phyloP scores from a whole-genome alignment of 805 yeast genomes.

The Candida corydali region DNA sequence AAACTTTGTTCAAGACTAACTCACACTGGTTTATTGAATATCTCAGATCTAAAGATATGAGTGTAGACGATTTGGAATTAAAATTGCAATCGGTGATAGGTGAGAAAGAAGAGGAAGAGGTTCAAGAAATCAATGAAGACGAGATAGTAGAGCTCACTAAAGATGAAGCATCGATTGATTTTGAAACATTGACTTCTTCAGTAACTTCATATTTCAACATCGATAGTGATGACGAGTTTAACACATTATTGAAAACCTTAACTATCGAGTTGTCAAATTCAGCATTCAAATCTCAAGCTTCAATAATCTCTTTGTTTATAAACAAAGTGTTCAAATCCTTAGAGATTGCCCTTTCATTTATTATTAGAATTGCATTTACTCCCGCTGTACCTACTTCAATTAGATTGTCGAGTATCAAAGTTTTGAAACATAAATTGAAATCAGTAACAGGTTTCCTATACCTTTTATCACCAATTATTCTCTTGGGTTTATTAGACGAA shows the following conservation, averaged over 20 bases:
- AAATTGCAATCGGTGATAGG: slow-evolving; percentile 61
- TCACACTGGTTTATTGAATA: slow-evolving; percentile 16
- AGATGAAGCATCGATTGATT: slow-evolving; percentile 16
- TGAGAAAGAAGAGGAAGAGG: slow-evolving; percentile 22
- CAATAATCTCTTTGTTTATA: slow-evolving; percentile 13
- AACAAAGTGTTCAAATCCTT: slow-evolving; percentile 29
- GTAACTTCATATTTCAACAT: slow-evolving; percentile 18
- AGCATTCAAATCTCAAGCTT: slow-evolving; percentile 12
- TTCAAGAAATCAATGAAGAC: slow-evolving; percentile 30
- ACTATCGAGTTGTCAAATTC: slow-evolving; percentile 37
- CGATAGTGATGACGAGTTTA: slow-evolving; percentile 37
- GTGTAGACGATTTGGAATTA: slow-evolving; percentile 44
- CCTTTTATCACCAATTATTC: slow-evolving; percentile 54
- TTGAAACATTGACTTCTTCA: slow-evolving; percentile 12
- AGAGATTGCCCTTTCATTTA: slow-evolving; percentile 52
- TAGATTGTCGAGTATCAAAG: slow-evolving; percentile 46
- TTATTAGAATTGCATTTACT: slow-evolving; percentile 53
- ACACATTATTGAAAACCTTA: slow-evolving; percentile 37
- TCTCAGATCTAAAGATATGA: slow-evolving; percentile 17
- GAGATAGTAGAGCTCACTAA: slow-evolving; percentile 16
- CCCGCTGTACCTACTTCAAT: slow-evolving; percentile 56
- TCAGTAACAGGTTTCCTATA: slow-evolving; percentile 35
- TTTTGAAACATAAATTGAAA: slow-evolving; percentile 32
- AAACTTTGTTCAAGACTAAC: slow-evolving; percentile 19
- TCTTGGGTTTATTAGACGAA: slow-evolving; percentile 50